Base-by-base conservation (phyloP, 176 grass and related monocot species). In the Zea luxurians region DNA sequence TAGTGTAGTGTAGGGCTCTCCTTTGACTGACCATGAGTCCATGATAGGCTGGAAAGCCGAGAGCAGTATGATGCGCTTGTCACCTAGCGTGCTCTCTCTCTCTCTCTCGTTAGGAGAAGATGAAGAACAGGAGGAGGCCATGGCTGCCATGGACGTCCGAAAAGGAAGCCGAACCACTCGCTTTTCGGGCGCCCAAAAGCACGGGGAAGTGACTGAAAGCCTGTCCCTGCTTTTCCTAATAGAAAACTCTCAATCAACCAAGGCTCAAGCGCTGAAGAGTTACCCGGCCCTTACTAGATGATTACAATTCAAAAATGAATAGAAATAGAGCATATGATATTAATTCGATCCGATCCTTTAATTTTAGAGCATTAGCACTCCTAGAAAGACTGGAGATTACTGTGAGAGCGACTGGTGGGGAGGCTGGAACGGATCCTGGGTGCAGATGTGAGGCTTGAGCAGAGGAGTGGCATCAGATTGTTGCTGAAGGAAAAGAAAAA, bases 21-120 rank as follows among this genome's bases (percentile, higher is more conserved):
- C 76, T 79, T 85, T 74, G 83, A 73, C 86, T 59, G 55, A 40
- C 80, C 16, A 46, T 68, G 41, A 36, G 61, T 49, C 68, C 46
- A 70, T 54, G 63, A 81, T 81, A 70, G 84, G 84, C 78, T 86
- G 78, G 84, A 86, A 81, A 86, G 78, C 54, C 37, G 78, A 46
- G 78, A 46, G 78, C 45, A 76, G 68, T 66, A 65, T 65, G 83
- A 80, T 52, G 80, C 75, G 4, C 18, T 83, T 88, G 86, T 82
- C 80, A 78, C 48, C 49, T 83, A 68, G 74, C 65, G 72, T 41
- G 55, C 61, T 50, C 48, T 21, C 55, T 59, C 27, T 27, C 27
- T 27, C 27, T 27, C 27, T 27, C 27, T 27, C 27, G 27, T 27
- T 27, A 27, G 27, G 27, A 27, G 27, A 27, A 27, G 27, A 27